Conservation (phyloP, 2,329 filamentous ascomycete genomes). For the Didymella lethalis region DNA sequence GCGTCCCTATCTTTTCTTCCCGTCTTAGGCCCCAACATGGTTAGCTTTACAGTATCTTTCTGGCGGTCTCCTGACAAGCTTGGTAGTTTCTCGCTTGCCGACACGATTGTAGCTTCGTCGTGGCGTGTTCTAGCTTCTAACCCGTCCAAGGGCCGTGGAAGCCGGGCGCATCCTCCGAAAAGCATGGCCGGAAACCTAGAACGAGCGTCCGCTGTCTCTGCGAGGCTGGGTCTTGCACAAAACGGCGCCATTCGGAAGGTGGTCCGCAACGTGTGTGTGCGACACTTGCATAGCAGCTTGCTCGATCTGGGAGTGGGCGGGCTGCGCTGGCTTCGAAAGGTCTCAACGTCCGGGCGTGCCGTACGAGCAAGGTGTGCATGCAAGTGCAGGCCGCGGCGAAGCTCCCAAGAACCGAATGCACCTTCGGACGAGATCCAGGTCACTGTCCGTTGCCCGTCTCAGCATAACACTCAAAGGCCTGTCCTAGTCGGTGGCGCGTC, state of each 20-base stretch:
- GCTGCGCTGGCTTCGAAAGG: not conserved
- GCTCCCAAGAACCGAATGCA: not conserved
- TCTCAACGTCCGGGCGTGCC: conserved; percentile 5
- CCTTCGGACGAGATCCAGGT: not conserved
- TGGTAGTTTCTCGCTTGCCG: conserved; percentile 3
- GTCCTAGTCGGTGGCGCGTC: conserved; percentile 3
- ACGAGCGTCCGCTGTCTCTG: not conserved
- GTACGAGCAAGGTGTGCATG: not conserved
- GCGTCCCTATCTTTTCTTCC: conserved; percentile 11
- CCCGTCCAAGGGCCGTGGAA: conserved; percentile 1
- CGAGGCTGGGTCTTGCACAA: conserved; percentile 4
- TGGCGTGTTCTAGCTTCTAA: conserved; percentile 7
- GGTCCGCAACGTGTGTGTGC: conserved; percentile 16
- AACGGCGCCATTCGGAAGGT: conserved; percentile 11
- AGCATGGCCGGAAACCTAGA: not conserved
- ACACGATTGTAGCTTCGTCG: not conserved
- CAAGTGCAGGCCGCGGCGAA: not conserved
- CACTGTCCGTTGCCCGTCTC: not conserved
- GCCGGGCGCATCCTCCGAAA: conserved; percentile 12
- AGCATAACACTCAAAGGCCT: not conserved
- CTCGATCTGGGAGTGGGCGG: not conserved
- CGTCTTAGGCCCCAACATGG: not conserved
- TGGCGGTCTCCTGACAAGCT: conserved; percentile 2
- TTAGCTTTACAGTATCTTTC: not conserved
- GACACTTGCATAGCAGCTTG: conserved; percentile 3